These are phyloP conservation scores for Macrolepiota dolichaula DNA, from an alignment of 768 basidiomycete genomes.

Conservation along the genomic window DNA sequence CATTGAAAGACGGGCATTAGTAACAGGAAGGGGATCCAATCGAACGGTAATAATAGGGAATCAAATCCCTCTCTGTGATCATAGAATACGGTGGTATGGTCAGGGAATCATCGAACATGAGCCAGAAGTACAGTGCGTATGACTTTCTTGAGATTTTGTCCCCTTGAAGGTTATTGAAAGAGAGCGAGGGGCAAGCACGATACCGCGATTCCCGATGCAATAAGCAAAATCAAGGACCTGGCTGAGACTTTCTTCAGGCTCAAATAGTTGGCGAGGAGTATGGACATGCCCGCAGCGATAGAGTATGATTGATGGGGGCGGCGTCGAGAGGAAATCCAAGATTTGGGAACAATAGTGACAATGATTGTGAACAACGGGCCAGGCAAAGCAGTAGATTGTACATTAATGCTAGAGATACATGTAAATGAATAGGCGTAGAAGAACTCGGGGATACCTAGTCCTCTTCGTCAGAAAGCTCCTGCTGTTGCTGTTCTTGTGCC, in stretches of 20 bases:
- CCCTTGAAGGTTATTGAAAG: neutral
- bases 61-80: neutral
- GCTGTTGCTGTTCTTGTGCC: constrained; percentile 63
- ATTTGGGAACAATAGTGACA: too few species aligned
- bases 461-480: constrained; percentile 59
- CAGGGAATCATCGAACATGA: neutral
- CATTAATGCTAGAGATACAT: constrained; percentile 13
- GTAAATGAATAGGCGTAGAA: constrained; percentile 21
- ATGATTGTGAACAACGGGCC: neutral
- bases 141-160: neutral
- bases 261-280: neutral
- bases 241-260: neutral
- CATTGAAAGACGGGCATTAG: neutral
- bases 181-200: neutral
- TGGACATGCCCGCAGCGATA: neutral
- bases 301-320: neutral
- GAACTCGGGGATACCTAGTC: constrained; percentile 24
- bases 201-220: neutral
- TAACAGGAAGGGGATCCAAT: neutral
- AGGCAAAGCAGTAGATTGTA: constrained; percentile 1
- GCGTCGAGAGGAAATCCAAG: neutral
- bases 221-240: neutral
- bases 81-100: neutral
- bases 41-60: neutral
- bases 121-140: neutral